Evolutionary conservation across 345 rosid species (phyloP), one percentile per base, ranked within the genome.

Genomic region (Corchorus capsularis): DNA sequence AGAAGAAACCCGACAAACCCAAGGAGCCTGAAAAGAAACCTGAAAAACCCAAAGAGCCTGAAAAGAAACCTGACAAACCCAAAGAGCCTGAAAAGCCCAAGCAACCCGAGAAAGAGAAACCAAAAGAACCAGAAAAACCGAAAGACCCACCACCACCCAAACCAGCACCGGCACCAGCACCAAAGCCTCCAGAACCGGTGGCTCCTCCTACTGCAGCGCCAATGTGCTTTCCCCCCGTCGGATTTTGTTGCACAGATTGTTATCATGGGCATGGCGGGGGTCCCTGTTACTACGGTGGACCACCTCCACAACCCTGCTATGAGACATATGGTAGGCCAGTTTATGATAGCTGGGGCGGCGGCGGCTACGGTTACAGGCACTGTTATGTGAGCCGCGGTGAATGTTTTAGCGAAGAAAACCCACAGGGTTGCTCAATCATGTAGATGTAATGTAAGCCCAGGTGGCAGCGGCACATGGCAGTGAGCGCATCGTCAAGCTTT

Each of bases 271-370:
- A 49, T 68, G 57, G 43, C 32, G 72, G 72, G 9, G 72, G 57
- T 0, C 72, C 71, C 46, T 66, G 54, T 35, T 46, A 66, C 47
- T 66, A 4, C 6, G 71, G 71, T 66, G 71, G 71, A 66, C 54
- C 54, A 45, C 54, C 54, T 9, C 70, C 70, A 46, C 39, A 19
- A 10, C 71, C 72, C 49, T 68, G 20, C 7, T 68, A 68, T 16
- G 39, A 20, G n/a, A 66, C 54, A 20, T 67, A 46, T 5, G 72
- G 72, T 68, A 49, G 72, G 64, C 90, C 87, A 0, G 91, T 90
- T 47, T 92, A 83, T 35, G 89, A 90, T 3, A 83, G 91, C 71
- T 86, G 89, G 87, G 89, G 90, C 0, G 78, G 87, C 0, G 78
- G 87, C 19, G 88, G 90, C 2, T 83, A 85, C 55, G 79, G 82